Conservation (phyloP, 106 monocot species). For the Allium cepa region DNA sequence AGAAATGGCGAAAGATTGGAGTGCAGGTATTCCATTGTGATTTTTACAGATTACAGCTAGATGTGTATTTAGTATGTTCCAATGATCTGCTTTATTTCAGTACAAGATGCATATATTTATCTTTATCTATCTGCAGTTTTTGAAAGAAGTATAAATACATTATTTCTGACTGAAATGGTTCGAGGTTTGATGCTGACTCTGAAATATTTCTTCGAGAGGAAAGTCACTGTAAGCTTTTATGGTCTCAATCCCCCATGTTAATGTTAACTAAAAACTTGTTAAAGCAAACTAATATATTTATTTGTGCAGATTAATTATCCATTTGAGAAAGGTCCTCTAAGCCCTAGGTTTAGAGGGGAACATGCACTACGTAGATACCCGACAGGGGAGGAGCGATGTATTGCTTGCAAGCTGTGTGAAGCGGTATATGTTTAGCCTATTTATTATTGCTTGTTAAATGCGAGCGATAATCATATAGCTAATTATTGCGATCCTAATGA, state of each 20-base stretch:
- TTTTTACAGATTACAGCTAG: not conserved
- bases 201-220: slow-evolving; percentile 88
- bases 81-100: not conserved
- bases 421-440: slow-evolving; percentile 37
- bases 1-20: not conserved
- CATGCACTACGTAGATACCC: slow-evolving; percentile 94
- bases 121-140: slow-evolving; percentile 45
- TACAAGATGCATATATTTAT: too few relatives aligned
- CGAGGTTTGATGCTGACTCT: slow-evolving; percentile 78
- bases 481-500: too few relatives aligned
- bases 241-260: too few relatives aligned
- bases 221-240: slow-evolving; percentile 68
- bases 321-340: slow-evolving; percentile 96
- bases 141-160: slow-evolving; percentile 78
- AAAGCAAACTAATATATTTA: not conserved
- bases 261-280: too few relatives aligned
- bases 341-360: slow-evolving; percentile 90
- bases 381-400: slow-evolving; percentile 98
- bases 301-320: slow-evolving; percentile 75
- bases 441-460: too few relatives aligned
- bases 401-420: slow-evolving; percentile 98
- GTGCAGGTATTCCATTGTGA: slow-evolving; percentile 39
- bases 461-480: too few relatives aligned
- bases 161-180: slow-evolving; percentile 97
- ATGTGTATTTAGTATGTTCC: not conserved